These are phyloP conservation scores for Eucalyptus shirleyi DNA, from an alignment of 345 rosid genomes.

Conservation along the genomic window DNA sequence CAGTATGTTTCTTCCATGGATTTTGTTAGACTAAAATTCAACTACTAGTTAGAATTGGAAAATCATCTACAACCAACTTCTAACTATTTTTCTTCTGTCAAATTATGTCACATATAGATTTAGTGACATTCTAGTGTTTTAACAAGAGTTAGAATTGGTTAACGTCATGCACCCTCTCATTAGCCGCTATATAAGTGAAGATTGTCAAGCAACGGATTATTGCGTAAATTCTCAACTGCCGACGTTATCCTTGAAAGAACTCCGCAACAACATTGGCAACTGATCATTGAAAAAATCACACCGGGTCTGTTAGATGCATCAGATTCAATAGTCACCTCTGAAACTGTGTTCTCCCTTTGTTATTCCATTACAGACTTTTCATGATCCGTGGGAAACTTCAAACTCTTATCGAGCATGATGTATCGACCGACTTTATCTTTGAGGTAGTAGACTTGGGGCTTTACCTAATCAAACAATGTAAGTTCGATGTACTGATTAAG, in stretches of 20 bases:
- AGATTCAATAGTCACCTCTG: not conserved
- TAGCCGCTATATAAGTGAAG: not conserved
- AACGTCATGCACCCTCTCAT: not conserved
- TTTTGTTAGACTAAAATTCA: not conserved
- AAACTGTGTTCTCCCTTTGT: not conserved
- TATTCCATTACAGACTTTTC: slow-evolving; percentile 24
- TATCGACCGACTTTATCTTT: slow-evolving; percentile 31
- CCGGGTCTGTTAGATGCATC: not conserved
- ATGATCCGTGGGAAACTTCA: slow-evolving; percentile 42
- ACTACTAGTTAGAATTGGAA: not conserved
- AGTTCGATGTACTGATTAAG: not conserved
- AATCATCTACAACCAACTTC: not conserved
- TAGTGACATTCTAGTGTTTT: not conserved
- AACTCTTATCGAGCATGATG: slow-evolving; percentile 41
- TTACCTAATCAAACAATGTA: not conserved
- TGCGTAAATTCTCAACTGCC: not conserved
- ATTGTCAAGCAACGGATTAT: not conserved
- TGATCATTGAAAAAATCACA: no score
- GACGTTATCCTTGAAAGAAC: not conserved
- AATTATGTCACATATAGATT: not conserved
- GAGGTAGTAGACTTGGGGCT: slow-evolving; percentile 3
- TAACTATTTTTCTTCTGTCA: not conserved
- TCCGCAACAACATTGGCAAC: not conserved
- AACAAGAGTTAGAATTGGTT: not conserved
- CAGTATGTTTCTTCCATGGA: slow-evolving; percentile 17